Base-by-base conservation (phyloP, 305 asterid species). In the Stenogyne calaminthoides region DNA sequence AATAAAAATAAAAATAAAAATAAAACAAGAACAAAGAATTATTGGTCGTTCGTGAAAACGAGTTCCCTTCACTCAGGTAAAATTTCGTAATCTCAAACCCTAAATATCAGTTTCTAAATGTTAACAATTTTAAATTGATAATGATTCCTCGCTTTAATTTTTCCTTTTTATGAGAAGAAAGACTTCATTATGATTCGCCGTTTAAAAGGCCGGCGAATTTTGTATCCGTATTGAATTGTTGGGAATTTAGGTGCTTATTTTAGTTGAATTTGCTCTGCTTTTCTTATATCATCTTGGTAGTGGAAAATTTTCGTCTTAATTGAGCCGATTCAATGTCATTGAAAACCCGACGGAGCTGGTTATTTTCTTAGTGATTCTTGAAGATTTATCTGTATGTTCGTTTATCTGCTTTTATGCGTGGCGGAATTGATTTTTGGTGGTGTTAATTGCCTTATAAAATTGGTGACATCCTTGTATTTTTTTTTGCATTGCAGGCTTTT, bases 11-110 rank as follows among this genome's bases (percentile, higher is more conserved):
- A 25, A 25, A 46, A 19, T 8, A 37, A 2, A 22, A 22, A 22
- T 0, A 22, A 22, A 37, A 4, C 69, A 40, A 64, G 15, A 55
- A 42, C 52, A 25, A 68, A 76, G 66, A 73, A 74, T 72, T 73
- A 64, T 75, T 69, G 78, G 78, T 72, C 70, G 70, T 66, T 42
- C 80, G 70, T 55, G 77, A 68, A 74, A 20, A 80, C 81, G 81
- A 74, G 57, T 67, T 71, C n/a, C 81, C 80, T 61, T 77, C 74
- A 57, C 69, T 69, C 78, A 63, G 87, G 87, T 83, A 80, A 77
- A 64, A 54, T 64, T 10, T 59, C 78, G 51, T 59, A 76, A 56
- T 76, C 80, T 55, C 78, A 74, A 84, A 74, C 75, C 85, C 83
- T 83, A 76, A 75, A 0, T 67, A 62, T 57, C 46, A 51, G 39